phyloP scores from a whole-genome alignment of 345 rosid genomes.

The Linum tenue region DNA sequence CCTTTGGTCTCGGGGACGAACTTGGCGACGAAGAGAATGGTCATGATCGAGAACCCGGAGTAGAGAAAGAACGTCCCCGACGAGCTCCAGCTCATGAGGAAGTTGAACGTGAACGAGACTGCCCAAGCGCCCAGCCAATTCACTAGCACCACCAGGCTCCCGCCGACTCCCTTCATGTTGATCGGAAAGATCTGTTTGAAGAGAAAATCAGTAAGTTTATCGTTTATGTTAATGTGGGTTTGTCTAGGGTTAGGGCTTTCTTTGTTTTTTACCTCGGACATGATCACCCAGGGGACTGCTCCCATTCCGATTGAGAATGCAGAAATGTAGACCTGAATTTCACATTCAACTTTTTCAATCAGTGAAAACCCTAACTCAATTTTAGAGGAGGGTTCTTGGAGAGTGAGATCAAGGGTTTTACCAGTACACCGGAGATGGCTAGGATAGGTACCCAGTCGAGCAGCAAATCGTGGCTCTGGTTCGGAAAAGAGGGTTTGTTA shows the following conservation, averaged over 20 bases:
- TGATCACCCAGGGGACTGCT: slow-evolving; percentile 93
- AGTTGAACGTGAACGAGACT: slow-evolving; percentile 79
- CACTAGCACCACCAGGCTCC: slow-evolving; percentile 86
- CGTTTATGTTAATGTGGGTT: neutral
- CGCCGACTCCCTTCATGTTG: slow-evolving; percentile 74
- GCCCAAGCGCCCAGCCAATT: slow-evolving; percentile 94
- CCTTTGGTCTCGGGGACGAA: slow-evolving; percentile 90
- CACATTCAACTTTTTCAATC: neutral
- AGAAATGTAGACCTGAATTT: slow-evolving; percentile 47
- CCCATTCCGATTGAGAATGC: slow-evolving; percentile 82
- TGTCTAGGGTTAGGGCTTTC: neutral
- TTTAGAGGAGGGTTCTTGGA: neutral
- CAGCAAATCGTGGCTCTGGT: slow-evolving; percentile 46
- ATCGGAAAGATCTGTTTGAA: slow-evolving; percentile 69
- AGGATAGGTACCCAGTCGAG: slow-evolving; percentile 57
- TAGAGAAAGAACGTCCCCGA: slow-evolving; percentile 70
- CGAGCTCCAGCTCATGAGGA: slow-evolving; percentile 72
- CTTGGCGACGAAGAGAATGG: slow-evolving; percentile 65
- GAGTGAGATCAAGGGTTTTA: slow-evolving; percentile 15
- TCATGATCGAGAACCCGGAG: slow-evolving; percentile 48
- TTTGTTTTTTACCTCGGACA: slow-evolving; percentile 65
- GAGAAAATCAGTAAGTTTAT: neutral
- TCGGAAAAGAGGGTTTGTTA: slow-evolving; percentile 1
- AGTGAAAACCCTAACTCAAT: neutral
- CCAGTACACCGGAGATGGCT: slow-evolving; percentile 72